Evolutionary conservation across 2,329 filamentous ascomycete genomes (phyloP).

Genomic region (Penicillium sp.): DNA sequence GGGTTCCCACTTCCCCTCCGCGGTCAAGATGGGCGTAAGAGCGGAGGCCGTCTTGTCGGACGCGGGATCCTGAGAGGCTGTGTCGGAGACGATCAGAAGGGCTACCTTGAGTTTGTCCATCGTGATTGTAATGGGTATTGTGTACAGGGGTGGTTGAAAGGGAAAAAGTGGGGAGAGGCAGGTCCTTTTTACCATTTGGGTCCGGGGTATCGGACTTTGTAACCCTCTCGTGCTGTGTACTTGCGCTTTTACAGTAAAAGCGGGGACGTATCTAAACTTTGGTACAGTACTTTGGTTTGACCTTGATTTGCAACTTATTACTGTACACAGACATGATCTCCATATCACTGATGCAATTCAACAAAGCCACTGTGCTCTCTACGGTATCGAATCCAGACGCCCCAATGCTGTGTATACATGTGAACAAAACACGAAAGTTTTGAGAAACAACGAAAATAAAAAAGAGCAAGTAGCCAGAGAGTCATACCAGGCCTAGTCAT

Average conservation of each 20-base stretch:
- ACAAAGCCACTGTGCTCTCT: constrained; percentile 24
- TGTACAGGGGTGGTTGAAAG: constrained; percentile 5
- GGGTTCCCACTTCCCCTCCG: constrained; percentile 69
- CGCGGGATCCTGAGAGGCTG: constrained; percentile 71
- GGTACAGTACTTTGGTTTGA: neutral
- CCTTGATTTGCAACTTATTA: constrained; percentile 22
- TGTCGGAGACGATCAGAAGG: constrained; percentile 86
- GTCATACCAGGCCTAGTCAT: constrained; percentile 13
- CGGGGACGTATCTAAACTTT: neutral
- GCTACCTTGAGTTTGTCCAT: constrained; percentile 60
- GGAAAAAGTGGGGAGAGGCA: constrained; percentile 3
- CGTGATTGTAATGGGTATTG: neutral
- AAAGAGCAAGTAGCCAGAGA: constrained; percentile 22
- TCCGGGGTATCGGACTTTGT: constrained; percentile 12
- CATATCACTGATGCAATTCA: constrained; percentile 27
- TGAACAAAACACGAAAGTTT: constrained; percentile 16
- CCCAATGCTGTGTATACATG: constrained; percentile 37
- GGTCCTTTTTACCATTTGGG: constrained; percentile 9
- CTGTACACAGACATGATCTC: constrained; percentile 26
- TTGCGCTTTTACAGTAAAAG: neutral
- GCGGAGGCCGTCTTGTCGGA: constrained; percentile 68
- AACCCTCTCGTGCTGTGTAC: no score
- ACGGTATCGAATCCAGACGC: constrained; percentile 37
- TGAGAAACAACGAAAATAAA: constrained; percentile 17
- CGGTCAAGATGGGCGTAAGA: constrained; percentile 64